These are phyloP conservation scores for Sporothrix dimorphospora DNA, from an alignment of 2,329 filamentous ascomycete genomes.

Conservation along the genomic window DNA sequence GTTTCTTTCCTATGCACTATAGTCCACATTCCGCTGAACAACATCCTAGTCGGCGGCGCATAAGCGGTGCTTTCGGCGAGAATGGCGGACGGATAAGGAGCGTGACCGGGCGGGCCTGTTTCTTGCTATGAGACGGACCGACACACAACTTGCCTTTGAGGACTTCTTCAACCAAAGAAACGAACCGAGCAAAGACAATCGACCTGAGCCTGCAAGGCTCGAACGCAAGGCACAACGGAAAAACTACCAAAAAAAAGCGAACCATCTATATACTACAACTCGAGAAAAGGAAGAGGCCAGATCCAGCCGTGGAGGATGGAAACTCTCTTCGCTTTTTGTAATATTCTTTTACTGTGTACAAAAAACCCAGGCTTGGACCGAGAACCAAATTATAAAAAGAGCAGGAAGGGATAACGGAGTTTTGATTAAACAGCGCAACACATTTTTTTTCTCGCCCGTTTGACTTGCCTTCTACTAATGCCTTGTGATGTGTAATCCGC, in stretches of 20 bases:
- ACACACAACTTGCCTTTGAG: background rate
- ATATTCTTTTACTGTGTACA: background rate
- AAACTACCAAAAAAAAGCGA: constrained; percentile 11
- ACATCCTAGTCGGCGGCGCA: constrained; percentile 69
- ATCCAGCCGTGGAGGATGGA: background rate
- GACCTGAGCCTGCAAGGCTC: background rate
- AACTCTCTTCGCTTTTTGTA: background rate
- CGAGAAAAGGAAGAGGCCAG: background rate
- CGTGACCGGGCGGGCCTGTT: background rate
- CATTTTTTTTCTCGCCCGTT: background rate
- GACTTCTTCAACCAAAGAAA: background rate
- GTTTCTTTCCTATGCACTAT: background rate
- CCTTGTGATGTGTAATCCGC: too few relatives aligned
- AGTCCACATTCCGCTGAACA: constrained; percentile 73
- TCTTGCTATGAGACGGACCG: background rate
- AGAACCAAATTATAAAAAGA: constrained; percentile 12
- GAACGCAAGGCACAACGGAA: background rate
- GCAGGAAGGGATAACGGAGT: constrained; percentile 11
- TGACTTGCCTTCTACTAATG: background rate
- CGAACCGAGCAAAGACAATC: background rate
- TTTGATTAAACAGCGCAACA: constrained; percentile 21
- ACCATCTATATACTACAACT: background rate
- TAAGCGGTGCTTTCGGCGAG: constrained; percentile 42
- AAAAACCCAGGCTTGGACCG: background rate
- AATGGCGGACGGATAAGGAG: background rate